Percentiles rank a stretch among this genome's conserved stretches.
These are phyloP conservation scores for Echinosophora koreensis DNA, from an alignment of 306 rosid genomes.

Conservation along the genomic window DNA sequence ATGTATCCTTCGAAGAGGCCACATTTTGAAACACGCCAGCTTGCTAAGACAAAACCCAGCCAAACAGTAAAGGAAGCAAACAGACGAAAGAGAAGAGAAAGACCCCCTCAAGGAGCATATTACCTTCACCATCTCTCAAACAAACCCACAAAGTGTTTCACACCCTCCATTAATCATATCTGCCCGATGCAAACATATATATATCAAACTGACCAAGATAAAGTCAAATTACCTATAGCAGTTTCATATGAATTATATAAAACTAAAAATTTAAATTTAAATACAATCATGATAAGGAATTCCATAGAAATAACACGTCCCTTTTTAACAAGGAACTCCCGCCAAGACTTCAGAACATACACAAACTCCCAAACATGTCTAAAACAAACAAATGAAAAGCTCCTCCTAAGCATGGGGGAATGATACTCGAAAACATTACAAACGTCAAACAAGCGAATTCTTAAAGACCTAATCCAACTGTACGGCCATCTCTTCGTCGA, in stretches of 20 bases:
- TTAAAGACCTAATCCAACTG: conserved; percentile 95
- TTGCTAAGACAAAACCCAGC: too few species aligned
- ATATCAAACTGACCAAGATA: neutral
- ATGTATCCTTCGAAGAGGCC: too few species aligned
- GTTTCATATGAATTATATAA: conserved; percentile 21
- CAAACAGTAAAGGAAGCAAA: too few species aligned
- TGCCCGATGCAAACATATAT: too few species aligned
- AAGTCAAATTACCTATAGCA: neutral
- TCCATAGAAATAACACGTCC: conserved; percentile 19
- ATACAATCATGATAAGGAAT: conserved; percentile 32
- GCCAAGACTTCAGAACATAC: conserved; percentile 31
- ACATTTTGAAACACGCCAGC: too few species aligned
- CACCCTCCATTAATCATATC: too few species aligned
- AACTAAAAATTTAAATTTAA: neutral
- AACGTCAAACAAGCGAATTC: conserved; percentile 27
- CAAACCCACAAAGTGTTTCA: too few species aligned
- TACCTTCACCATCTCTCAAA: too few species aligned
- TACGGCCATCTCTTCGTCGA: conserved; percentile 97
- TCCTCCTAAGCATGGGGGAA: conserved; percentile 40
- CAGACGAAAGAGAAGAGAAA: too few species aligned
- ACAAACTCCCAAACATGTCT: conserved; percentile 36
- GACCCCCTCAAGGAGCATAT: too few species aligned
- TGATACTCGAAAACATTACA: conserved; percentile 26
- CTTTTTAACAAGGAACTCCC: conserved; percentile 35
- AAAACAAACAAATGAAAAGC: conserved; percentile 30